Percentiles rank a stretch among this genome's conserved stretches.
Conservation (phyloP, 148 eudicot species). For the Gaultheria prostrata region DNA sequence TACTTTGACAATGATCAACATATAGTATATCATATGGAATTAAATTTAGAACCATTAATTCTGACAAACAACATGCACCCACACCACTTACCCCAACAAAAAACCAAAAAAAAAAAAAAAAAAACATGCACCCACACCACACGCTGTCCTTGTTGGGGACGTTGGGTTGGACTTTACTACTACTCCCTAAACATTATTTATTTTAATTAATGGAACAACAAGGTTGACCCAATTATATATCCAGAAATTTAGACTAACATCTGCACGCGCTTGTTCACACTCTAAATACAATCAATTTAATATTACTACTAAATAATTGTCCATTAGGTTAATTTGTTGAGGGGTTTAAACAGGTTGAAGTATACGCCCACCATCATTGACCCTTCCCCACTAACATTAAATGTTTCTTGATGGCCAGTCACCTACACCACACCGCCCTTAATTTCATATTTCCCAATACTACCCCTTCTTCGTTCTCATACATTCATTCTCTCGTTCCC, state of each 20-base stretch:
- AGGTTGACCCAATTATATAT: background rate
- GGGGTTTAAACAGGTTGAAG: background rate
- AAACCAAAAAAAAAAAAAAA: too few species aligned
- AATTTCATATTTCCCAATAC: background rate
- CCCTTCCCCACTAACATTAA: background rate
- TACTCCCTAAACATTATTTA: background rate
- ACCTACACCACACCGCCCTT: slow-evolving; percentile 14
- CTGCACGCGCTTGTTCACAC: too few species aligned
- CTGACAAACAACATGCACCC: too few species aligned
- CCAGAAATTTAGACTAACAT: too few species aligned
- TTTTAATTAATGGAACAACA: background rate
- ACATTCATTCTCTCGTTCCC: background rate
- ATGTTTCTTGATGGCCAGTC: slow-evolving; percentile 14
- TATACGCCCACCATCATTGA: slow-evolving; percentile 1
- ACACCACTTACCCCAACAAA: too few species aligned
- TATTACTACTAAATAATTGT: background rate
- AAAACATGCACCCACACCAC: background rate
- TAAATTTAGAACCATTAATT: too few species aligned
- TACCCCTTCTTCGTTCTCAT: too few species aligned
- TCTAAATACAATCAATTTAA: background rate
- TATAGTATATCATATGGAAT: too few species aligned
- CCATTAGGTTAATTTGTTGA: background rate
- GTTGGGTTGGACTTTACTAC: background rate
- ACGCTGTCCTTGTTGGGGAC: background rate
- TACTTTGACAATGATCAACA: too few species aligned